These are phyloP conservation scores for Blastobotrys robertii DNA, from an alignment of 805 yeast species.

Conservation along the genomic window DNA sequence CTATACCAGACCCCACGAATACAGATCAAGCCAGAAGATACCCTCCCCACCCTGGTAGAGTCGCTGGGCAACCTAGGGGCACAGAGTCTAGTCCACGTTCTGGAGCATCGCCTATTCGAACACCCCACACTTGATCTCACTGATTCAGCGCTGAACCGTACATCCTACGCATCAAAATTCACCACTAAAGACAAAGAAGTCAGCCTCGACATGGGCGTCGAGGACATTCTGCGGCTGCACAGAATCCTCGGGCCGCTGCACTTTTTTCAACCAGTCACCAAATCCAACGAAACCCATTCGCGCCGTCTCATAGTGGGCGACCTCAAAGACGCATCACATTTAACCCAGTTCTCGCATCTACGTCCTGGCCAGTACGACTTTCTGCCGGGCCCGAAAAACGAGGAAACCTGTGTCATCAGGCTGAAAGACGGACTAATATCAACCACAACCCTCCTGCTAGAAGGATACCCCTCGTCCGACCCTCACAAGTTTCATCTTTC, in stretches of 20 bases:
- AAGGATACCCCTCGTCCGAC: slow-evolving; percentile 1
- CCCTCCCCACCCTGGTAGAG: slow-evolving; percentile 35
- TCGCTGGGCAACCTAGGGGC: slow-evolving; percentile 58
- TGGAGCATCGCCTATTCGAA: slow-evolving; percentile 29
- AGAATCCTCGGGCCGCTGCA: slow-evolving; percentile 10
- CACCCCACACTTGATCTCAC: slow-evolving; percentile 3
- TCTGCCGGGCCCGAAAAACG: too few species aligned
- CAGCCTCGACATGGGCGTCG: slow-evolving; percentile 39
- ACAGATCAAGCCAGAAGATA: slow-evolving; percentile 35
- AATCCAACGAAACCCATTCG: background rate
- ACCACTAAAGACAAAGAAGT: slow-evolving; percentile 34
- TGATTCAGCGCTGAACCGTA: slow-evolving; percentile 20
- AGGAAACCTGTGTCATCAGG: background rate
- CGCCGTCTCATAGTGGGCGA: background rate
- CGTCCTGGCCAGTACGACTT: too few species aligned
- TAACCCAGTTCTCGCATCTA: too few species aligned
- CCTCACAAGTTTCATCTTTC: background rate
- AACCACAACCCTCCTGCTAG: slow-evolving; percentile 2
- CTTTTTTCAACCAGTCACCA: slow-evolving; percentile 7
- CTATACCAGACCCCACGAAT: slow-evolving; percentile 46
- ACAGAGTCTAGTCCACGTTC: slow-evolving; percentile 37
- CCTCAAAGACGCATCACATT: background rate
- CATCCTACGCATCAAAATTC: slow-evolving; percentile 52
- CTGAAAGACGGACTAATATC: slow-evolving; percentile 5
- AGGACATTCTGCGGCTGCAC: slow-evolving; percentile 19